Evolutionary conservation across 2,329 filamentous ascomycete species (phyloP).

Genomic region (Verticillium longisporum): DNA sequence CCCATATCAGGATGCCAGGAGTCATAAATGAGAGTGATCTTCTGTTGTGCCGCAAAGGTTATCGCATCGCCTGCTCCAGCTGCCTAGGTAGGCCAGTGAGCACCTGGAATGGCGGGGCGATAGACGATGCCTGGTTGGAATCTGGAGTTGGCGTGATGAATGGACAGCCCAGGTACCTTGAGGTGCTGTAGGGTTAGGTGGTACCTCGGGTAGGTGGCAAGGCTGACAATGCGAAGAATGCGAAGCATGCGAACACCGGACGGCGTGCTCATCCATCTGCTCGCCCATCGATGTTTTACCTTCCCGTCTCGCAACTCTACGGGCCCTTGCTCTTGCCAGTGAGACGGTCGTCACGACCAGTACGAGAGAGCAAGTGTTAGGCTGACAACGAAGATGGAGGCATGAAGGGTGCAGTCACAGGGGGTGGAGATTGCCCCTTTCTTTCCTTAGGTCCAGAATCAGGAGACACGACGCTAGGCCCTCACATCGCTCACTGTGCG

Average conservation of each 20-base stretch:
- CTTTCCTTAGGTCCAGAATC: background rate
- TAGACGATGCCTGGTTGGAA: background rate
- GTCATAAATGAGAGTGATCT: background rate
- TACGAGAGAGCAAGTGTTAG: no score
- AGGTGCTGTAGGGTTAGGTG: no score
- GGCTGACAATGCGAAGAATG: no score
- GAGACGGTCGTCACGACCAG: no score
- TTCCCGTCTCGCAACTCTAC: no score
- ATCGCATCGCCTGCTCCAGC: no score
- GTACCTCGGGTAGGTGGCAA: no score
- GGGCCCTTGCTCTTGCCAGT: no score
- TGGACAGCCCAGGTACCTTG: background rate
- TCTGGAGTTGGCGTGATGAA: background rate
- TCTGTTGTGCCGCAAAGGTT: background rate
- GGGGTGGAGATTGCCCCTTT: background rate
- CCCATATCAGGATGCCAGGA: background rate
- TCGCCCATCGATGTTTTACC: no score
- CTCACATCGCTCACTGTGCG: background rate
- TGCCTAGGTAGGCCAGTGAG: background rate
- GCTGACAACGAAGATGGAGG: no score
- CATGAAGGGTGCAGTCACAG: background rate
- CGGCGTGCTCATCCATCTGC: no score
- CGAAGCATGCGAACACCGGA: no score
- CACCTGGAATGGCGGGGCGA: background rate
- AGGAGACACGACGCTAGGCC: background rate